Evolutionary conservation across 148 eudicot genomes (phyloP), one percentile per base, ranked within the genome.

Genomic region (Salicornia ramosissima): DNA sequence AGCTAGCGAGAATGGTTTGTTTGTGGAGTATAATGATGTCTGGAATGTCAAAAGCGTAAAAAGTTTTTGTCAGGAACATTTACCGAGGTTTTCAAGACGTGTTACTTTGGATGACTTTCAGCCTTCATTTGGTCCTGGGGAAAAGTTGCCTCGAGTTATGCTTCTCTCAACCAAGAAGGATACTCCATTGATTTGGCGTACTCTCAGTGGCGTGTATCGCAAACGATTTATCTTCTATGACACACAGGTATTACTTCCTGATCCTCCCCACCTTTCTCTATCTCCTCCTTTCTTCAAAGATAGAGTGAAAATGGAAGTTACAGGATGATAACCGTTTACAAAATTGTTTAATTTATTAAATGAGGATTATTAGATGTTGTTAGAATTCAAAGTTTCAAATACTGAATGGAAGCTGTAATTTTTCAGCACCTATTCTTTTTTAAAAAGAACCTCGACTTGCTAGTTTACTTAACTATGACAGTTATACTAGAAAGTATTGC

Each of bases 161-260:
- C 92, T 93, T 80, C 83, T 93, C 64, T 90, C 98, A 11, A 79
- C 96, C 30, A 90, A 85, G 79, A 93, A 87, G 73, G 89, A 86
- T 74, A 88, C 96, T 31, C 98, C 98, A 9, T 78, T 84, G 40
- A 90, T 93, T 78, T 93, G 98, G 98, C 92, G 90, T 59, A 87
- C 85, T 34, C 88, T 93, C 64, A 88, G 90, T 78, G 96, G 98
- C 63, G 73, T 93, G 83, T 84, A 82, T 67, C 90, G 74, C 57
- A 88, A 84, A 29, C 90, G 82, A 29, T 72, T 90, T 71, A 34
- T 70, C 66, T 81, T 93, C 82, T 93, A 85, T 70, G 96, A 93
- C 75, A 78, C 95, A 19, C 85, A 88, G 96, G 98, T 93, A 85
- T 49, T 9, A n/a, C n/a, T n/a, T n/a, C n/a, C n/a, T n/a, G n/a